Conservation (phyloP, 164 flowering plant species). For the Malania oleifera region DNA sequence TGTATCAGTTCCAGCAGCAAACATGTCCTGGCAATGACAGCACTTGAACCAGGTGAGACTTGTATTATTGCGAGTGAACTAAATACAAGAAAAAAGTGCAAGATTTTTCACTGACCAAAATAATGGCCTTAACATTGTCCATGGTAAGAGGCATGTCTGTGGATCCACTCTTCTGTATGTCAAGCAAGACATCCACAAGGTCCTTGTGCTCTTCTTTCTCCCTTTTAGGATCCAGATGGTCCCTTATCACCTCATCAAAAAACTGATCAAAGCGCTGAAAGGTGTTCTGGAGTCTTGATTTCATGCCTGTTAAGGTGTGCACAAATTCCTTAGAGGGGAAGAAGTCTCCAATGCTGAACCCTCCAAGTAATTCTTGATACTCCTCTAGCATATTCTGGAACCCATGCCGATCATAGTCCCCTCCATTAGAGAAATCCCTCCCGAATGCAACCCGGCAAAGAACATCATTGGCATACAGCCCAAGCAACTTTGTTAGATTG, state of each 20-base stretch:
- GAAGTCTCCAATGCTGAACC: slow-evolving; percentile 49
- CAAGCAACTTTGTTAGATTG: slow-evolving; percentile 32
- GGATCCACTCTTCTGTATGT: slow-evolving; percentile 24
- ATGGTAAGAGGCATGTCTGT: slow-evolving; percentile 33
- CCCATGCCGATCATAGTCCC: slow-evolving; percentile 39
- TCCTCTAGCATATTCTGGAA: slow-evolving; percentile 50
- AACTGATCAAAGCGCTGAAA: slow-evolving; percentile 35
- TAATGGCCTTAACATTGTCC: slow-evolving; percentile 51
- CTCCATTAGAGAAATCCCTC: slow-evolving; percentile 36
- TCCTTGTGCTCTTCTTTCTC: slow-evolving; percentile 31
- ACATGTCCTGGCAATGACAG: slow-evolving; percentile 45
- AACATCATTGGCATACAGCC: slow-evolving; percentile 33
- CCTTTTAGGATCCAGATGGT: slow-evolving; percentile 26
- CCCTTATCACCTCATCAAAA: slow-evolving; percentile 37
- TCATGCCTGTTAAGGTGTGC: slow-evolving; percentile 37
- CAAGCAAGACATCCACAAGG: slow-evolving; percentile 51
- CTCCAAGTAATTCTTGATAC: slow-evolving; percentile 48
- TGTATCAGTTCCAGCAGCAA: slow-evolving; percentile 63
- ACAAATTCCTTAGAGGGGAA: slow-evolving; percentile 55
- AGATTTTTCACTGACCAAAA: slow-evolving; percentile 33
- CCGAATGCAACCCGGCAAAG: slow-evolving; percentile 44
- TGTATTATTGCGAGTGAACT: too few species aligned
- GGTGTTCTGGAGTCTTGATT: slow-evolving; percentile 26
- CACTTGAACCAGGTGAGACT: background rate
- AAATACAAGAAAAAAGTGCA: too few species aligned